Percentiles rank a stretch among this genome's conserved stretches.
Conservation (phyloP, 352 stramenopile species). For the Pythium folliculosum region DNA sequence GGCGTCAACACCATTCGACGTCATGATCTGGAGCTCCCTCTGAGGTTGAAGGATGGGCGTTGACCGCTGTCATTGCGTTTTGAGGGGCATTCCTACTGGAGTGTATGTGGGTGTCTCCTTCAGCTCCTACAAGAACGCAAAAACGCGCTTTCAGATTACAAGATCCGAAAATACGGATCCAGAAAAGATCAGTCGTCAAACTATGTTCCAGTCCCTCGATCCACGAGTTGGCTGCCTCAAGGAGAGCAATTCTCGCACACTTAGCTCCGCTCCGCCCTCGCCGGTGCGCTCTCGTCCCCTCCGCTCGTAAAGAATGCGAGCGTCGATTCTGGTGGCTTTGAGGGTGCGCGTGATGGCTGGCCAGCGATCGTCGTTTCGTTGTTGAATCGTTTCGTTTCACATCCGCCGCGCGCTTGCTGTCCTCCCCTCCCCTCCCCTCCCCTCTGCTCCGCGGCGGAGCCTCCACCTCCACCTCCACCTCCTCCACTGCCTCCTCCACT, state of each 20-base stretch:
- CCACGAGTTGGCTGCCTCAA: not conserved
- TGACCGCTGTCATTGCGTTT: not conserved
- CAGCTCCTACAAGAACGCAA: not conserved
- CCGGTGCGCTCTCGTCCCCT: not conserved
- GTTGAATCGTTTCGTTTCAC: not conserved
- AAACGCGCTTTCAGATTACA: not conserved
- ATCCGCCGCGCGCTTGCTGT: not conserved
- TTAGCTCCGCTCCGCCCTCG: not conserved
- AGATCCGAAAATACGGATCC: constrained; percentile 2
- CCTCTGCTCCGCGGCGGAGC: constrained; percentile 9
- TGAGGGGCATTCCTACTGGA: constrained; percentile 19
- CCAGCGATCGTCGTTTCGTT: not conserved
- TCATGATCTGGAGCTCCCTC: not conserved
- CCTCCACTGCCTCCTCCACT: not conserved
- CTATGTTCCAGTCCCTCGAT: not conserved
- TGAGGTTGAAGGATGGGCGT: constrained; percentile 6
- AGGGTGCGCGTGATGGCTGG: not conserved
- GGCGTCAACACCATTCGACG: constrained; percentile 8
- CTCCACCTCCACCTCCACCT: constrained; percentile 6
- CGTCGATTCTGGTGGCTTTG: not conserved
- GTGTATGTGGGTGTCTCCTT: constrained; percentile 1
- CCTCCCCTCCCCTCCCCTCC: constrained; percentile 13
- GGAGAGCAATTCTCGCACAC: no score
- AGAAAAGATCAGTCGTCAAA: not conserved
- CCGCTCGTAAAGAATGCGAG: not conserved